Evolutionary conservation across 768 basidiomycete species (phyloP), one percentile per base, ranked within the genome.

Genomic region (Tylopilus intermedius): DNA sequence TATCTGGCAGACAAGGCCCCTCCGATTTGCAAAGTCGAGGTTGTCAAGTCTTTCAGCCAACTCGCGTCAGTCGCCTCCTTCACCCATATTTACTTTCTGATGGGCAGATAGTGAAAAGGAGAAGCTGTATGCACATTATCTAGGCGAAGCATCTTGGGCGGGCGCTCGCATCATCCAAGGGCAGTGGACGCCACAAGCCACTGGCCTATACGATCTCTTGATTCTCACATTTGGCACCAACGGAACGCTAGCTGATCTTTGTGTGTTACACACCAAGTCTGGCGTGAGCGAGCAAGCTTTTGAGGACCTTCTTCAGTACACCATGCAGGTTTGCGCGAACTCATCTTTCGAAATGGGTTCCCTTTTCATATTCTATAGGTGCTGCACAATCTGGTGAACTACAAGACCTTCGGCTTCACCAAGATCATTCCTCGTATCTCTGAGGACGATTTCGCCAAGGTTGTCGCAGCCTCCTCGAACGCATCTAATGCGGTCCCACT

Each of bases 161-260:
- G 91, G 91, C 27, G 87, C 81, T 46, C 78, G 86, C 38, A 86
- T 94, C 69, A 87, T 91, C 50, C 86, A 90, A 72, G 84, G 74
- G 42, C 90, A 93, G 73, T 90, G 86, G 87, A 88, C 90, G 0
- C 75, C 82, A 0, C 78, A 87, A 57, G 87, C 87, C 5, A 64
- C 72, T 57, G 75, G 75, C 62, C 76, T 90, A 43, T 86, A 85
- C 62, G 85, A 89, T 69, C 76, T 90, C 8, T 70, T 91, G 62
- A 81, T 87, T 61, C 68, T 81, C 47, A 81, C 76, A 0, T 89
- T 90, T 72, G 83, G 82, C 64, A 71, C 80, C 45, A 66, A 79
- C 32, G 81, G 79, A 32, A 74, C 74, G 49, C 72, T 90, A 11
- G 75, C 75, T 26, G 78, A 91, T 66, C 63, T 92, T 29, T 67